Conservation (phyloP, 257 asterid genomes). For the Salvia rosmarinus region DNA sequence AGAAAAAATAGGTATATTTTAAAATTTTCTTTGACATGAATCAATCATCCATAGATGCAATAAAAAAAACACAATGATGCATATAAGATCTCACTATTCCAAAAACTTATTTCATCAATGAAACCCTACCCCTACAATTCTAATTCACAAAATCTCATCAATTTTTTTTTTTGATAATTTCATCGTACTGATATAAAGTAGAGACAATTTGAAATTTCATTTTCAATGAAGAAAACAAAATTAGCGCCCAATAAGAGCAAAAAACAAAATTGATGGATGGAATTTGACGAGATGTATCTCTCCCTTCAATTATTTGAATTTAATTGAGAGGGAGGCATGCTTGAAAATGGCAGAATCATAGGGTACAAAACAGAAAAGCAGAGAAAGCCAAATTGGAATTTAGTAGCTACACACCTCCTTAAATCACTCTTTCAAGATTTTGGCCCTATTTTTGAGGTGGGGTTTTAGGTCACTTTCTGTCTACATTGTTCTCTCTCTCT, state of each 20-base stretch:
- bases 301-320: not conserved
- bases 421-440: constrained; percentile 41
- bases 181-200: not conserved
- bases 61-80: too few relatives aligned
- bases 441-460: constrained; percentile 25
- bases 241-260: not conserved
- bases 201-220: not conserved
- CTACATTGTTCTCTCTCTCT: constrained; percentile 33
- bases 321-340: constrained; percentile 42
- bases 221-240: not conserved
- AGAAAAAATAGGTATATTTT: too few relatives aligned
- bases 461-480: constrained; percentile 36
- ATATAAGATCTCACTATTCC: too few relatives aligned
- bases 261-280: constrained; percentile 26
- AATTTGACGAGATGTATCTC: constrained; percentile 47
- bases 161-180: too few relatives aligned
- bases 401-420: constrained; percentile 38
- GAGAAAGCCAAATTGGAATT: constrained; percentile 42
- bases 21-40: too few relatives aligned
- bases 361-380: constrained; percentile 28
- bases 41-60: too few relatives aligned
- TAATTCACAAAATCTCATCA: too few relatives aligned
- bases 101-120: too few relatives aligned
- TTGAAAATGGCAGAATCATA: constrained; percentile 28
- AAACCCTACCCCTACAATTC: too few relatives aligned